These are phyloP conservation scores for Candida coleopterorum DNA, from an alignment of 805 yeast genomes.

Conservation along the genomic window DNA sequence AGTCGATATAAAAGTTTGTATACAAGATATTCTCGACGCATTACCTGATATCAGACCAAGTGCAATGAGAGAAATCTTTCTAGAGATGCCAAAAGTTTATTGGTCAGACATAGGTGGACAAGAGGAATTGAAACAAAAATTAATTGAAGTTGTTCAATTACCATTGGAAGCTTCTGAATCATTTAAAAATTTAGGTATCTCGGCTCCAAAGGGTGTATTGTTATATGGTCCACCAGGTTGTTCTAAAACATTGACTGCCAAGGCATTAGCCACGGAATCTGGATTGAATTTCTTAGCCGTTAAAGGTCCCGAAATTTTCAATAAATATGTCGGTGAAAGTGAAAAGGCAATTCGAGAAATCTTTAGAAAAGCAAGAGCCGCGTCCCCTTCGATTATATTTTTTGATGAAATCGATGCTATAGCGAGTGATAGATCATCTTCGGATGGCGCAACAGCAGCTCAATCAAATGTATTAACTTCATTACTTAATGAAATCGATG, in stretches of 20 bases:
- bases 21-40: conserved; percentile 64
- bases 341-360: conserved; percentile 92
- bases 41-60: conserved; percentile 83
- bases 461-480: conserved; percentile 87
- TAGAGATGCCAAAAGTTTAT: conserved; percentile 89
- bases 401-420: conserved; percentile 97
- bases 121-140: conserved; percentile 69
- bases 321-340: conserved; percentile 93
- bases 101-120: conserved; percentile 99
- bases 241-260: conserved; percentile 91
- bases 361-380: conserved; percentile 89
- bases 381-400: conserved; percentile 89
- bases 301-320: conserved; percentile 94
- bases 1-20: conserved; percentile 40
- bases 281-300: conserved; percentile 92
- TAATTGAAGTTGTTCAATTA: conserved; percentile 85
- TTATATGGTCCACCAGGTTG: conserved; percentile 99
- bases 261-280: conserved; percentile 92
- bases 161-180: conserved; percentile 82
- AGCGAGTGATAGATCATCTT: conserved; percentile 67
- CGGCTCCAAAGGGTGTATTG: conserved; percentile 89
- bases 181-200: conserved; percentile 71
- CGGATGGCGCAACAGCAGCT: conserved; percentile 54
- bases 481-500: conserved; percentile 90
- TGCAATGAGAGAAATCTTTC: conserved; percentile 92